Base-by-base conservation (phyloP, 805 yeast species). In the Isabelozyma heimii region DNA sequence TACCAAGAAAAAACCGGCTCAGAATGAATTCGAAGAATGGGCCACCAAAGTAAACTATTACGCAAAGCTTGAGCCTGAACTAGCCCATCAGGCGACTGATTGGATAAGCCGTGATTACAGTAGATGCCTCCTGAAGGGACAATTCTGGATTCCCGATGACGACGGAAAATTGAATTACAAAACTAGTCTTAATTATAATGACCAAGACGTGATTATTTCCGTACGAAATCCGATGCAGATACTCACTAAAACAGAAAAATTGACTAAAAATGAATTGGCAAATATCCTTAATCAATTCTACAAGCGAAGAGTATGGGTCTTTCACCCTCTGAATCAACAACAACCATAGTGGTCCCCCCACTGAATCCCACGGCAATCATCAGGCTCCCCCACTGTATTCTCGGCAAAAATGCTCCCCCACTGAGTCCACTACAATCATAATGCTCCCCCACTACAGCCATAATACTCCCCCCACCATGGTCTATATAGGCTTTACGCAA, bases 161-260 rank as follows among this genome's bases (percentile, higher is more conserved):
- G 35, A 28, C 13, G 35, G 35, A 7, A 28, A 28, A 12, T 17
- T 50, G 9, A 41, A 50, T 37, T 37, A 42, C 17, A 26, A 35
- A n/a, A 47, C 37, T 12, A 46, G 53, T 2, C 41, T 42, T 14
- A 48, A 44, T 15, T 4, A 14, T 9, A 42, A 46, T 35, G 53
- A 50, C 26, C 41, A 45, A 26, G 53, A 50, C 14, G 45, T 45
- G 2, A 42, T 35, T 15, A 44, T 42, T 26, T 35, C 45, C 2
- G 8, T 44, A 8, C 27, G 24, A 8, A 42, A 47, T 26, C 46
- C 42, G 1, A 16, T 27, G n/a, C 26, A 41, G 20, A 48, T 46
- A 7, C 42, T 47, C n/a, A 24, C 9, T 12, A 49, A 46, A 13
- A 37, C 47, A 16, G n/a, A 38, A 10, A 47, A 44, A 26, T 13